A percentile compares a stretch with the other conserved stretches of the same genome.
Evolutionary conservation across 2,329 filamentous ascomycete genomes (phyloP).

Genomic region (Fusarium temperatum): DNA sequence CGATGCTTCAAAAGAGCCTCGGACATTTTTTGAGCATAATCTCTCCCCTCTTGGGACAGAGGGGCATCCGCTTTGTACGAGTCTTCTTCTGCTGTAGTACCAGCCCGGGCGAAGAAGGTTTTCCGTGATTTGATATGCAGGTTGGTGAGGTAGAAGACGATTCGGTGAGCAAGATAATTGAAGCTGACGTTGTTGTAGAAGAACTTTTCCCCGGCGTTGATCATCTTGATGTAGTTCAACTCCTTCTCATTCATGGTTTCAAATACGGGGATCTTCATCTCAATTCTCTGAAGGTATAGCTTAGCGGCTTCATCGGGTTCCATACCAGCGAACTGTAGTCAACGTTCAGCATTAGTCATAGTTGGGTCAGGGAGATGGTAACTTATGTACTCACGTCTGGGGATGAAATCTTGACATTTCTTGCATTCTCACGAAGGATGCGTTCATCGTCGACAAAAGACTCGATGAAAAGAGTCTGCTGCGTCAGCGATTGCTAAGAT

Average conservation of each 20-base stretch:
- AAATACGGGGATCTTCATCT: constrained; percentile 92
- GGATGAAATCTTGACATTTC: constrained; percentile 96
- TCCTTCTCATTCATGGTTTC: constrained; percentile 96
- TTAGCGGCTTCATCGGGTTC: constrained; percentile 89
- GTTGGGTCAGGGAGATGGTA: neutral
- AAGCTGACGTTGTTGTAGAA: constrained; percentile 98
- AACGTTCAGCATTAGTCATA: constrained; percentile 6
- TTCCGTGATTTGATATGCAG: constrained; percentile 94
- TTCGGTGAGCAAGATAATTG: constrained; percentile 94
- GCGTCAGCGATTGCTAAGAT: neutral
- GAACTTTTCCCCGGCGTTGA: constrained; percentile 92
- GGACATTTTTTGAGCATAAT: constrained; percentile 87
- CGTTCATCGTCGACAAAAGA: constrained; percentile 92
- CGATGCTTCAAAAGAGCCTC: constrained; percentile 85
- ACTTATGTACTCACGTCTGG: constrained; percentile 74
- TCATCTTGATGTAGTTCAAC: constrained; percentile 99
- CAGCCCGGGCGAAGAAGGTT: constrained; percentile 91
- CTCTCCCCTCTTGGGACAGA: constrained; percentile 79
- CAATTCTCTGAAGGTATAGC: constrained; percentile 89
- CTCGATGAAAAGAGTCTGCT: constrained; percentile 92
- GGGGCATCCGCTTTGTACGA: constrained; percentile 92
- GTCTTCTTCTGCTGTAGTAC: constrained; percentile 86
- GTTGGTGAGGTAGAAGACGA: constrained; percentile 98
- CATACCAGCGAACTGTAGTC: constrained; percentile 82
- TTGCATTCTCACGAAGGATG: constrained; percentile 95